Conservation (phyloP, 140 eudicot species). For the Bidens hawaiensis region DNA sequence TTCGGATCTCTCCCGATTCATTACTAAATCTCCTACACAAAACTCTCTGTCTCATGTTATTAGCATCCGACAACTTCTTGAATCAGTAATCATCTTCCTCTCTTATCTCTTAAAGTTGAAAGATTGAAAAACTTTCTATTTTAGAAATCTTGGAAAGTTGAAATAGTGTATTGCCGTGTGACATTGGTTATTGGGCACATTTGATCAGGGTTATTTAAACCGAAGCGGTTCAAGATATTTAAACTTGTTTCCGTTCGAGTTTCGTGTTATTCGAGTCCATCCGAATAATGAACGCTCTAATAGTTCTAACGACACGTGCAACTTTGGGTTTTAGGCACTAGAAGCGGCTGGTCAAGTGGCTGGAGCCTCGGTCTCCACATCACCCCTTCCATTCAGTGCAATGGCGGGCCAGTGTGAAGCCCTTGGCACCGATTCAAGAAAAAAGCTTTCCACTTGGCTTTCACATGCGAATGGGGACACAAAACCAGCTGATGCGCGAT, state of each 20-base stretch:
- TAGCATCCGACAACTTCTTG: slow-evolving; percentile 91
- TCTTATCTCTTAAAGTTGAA: neutral
- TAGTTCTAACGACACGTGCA: neutral
- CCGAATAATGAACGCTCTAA: no score
- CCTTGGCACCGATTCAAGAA: slow-evolving; percentile 77
- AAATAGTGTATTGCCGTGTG: neutral
- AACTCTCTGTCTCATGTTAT: slow-evolving; percentile 75
- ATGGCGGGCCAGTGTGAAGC: slow-evolving; percentile 96
- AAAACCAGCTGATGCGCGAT: slow-evolving; percentile 18
- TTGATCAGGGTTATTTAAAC: neutral
- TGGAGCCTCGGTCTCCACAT: slow-evolving; percentile 84
- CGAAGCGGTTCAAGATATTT: no score
- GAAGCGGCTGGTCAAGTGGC: slow-evolving; percentile 99
- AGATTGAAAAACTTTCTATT: neutral
- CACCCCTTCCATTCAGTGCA: slow-evolving; percentile 93
- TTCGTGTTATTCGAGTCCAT: no score
- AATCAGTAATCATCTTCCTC: slow-evolving; percentile 53
- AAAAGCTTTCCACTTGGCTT: slow-evolving; percentile 84
- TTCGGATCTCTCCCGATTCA: slow-evolving; percentile 55
- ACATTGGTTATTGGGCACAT: neutral
- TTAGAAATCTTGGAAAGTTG: neutral
- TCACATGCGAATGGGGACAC: slow-evolving; percentile 41
- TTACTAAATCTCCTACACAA: slow-evolving; percentile 55
- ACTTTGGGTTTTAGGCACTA: slow-evolving; percentile 56
- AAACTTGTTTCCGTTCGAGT: no score